Conservation (phyloP, 805 yeast genomes). For the Barnettozyma botsteinii region DNA sequence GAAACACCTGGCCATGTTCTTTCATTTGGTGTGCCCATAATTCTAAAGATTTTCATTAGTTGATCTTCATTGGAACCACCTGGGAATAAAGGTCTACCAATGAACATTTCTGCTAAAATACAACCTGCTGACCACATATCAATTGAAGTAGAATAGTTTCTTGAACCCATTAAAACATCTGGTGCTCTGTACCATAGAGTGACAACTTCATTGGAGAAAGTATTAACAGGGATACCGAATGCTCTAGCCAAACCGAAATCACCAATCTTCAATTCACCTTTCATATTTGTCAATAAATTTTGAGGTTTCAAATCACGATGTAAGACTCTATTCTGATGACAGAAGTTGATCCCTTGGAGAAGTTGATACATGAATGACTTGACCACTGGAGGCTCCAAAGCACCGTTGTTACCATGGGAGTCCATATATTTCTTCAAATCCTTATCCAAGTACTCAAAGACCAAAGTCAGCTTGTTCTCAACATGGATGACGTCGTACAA, state of each 20-base stretch:
- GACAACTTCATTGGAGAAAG: slow-evolving; percentile 95
- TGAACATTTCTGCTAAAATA: slow-evolving; percentile 95
- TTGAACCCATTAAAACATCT: slow-evolving; percentile 88
- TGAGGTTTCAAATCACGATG: slow-evolving; percentile 91
- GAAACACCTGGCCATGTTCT: slow-evolving; percentile 97
- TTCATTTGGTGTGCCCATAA: slow-evolving; percentile 96
- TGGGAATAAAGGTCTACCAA: slow-evolving; percentile 95
- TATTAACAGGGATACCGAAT: slow-evolving; percentile 95
- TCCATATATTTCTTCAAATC: slow-evolving; percentile 96
- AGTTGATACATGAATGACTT: slow-evolving; percentile 94
- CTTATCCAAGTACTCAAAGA: slow-evolving; percentile 88
- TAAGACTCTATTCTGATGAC: slow-evolving; percentile 60
- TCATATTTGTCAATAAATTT: slow-evolving; percentile 78
- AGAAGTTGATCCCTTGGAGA: slow-evolving; percentile 71
- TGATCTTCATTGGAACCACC: slow-evolving; percentile 97
- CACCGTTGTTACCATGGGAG: slow-evolving; percentile 75
- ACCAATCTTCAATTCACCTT: slow-evolving; percentile 90
- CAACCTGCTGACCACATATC: slow-evolving; percentile 99
- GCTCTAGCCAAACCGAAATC: slow-evolving; percentile 98
- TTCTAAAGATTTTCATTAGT: slow-evolving; percentile 80
- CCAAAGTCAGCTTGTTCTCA: slow-evolving; percentile 89
- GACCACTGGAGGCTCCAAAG: slow-evolving; percentile 78
- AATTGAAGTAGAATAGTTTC: slow-evolving; percentile 93
- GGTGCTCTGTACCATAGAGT: slow-evolving; percentile 98
- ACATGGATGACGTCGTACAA: slow-evolving; percentile 94